Evolutionary conservation across 140 eudicot species (phyloP), one percentile per base, ranked within the genome.

Genomic region (Senecio squalidus): DNA sequence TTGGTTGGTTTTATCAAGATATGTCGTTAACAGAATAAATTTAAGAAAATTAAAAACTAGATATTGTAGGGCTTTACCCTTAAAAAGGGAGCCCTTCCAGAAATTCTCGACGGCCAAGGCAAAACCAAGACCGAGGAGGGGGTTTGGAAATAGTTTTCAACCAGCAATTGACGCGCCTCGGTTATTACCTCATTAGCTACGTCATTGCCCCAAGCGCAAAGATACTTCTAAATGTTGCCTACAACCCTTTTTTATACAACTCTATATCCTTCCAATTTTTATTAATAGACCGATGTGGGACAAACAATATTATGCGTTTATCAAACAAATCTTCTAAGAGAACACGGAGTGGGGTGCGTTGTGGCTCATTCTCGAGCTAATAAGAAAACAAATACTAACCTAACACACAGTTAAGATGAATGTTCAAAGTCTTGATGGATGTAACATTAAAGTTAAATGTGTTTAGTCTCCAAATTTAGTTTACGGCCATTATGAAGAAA

Each of bases 181-280:
- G 78, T 78, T 64, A 70, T 20, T 64, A 79, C 81, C 81, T 79
- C 84, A 74, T 77, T 79, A 74, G 78, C 82, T 75, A 58, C 81
- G 82, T 79, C 82, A 75, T 79, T 79, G 85, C 81, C 81, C 81
- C 81, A 79, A 79, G 78, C 81, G 81, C 85, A 78, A 78, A 78
- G 81, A 75, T 75, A 4, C 49, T 1, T 20, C 14, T 0, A 0
- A 0, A 11, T 11, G 6, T 20, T 2, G 1, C 34, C 63, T 33
- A 36, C 33, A 14, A 0, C 47, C n/a, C 11, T n/a, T 0, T 20
- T 47, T 62, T 62, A 62, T 62, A 47, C 8, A n/a, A 3, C 20
- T 1, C 10, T 2, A 10, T 46, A 2, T 9, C 22, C 2, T 17
- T 4, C 2, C 1, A 0, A 2, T 4, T 21, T 47, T 31, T 8